Conservation (phyloP, 306 rosid genomes). For the Arachis stenosperma region DNA sequence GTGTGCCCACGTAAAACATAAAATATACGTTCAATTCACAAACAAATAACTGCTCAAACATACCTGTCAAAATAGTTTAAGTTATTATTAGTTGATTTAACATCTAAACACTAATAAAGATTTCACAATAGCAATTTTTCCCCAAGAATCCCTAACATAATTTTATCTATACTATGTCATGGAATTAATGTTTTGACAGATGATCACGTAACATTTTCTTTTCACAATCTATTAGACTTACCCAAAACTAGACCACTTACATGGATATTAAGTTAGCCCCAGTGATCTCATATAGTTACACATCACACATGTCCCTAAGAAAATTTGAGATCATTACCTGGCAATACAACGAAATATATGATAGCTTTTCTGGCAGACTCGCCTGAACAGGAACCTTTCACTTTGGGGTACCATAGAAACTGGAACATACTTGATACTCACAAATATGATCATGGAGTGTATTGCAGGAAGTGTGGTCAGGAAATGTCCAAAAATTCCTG, state of each 20-base stretch:
- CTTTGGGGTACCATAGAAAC: conserved; percentile 90
- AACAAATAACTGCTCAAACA: not conserved
- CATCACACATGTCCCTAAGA: not conserved
- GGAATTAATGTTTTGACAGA: not conserved
- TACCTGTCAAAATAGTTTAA: not conserved
- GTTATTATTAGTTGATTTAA: not conserved
- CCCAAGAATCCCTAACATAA: conserved; percentile 12
- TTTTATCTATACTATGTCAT: conserved; percentile 17
- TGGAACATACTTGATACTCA: conserved; percentile 91
- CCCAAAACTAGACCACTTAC: conserved; percentile 12
- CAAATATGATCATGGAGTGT: conserved; percentile 88
- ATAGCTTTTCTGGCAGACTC: conserved; percentile 84
- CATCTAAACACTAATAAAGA: not conserved
- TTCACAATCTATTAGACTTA: conserved; percentile 11
- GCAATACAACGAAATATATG: conserved; percentile 97
- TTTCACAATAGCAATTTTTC: not conserved
- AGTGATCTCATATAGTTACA: not conserved
- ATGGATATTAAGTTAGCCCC: not conserved
- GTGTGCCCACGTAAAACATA: not conserved
- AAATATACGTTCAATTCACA: conserved; percentile 9
- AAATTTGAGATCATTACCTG: conserved; percentile 56
- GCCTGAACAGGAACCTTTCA: conserved; percentile 95
- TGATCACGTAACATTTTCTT: not conserved
- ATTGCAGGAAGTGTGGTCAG: conserved; percentile 69
- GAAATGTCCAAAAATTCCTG: conserved; percentile 94